Evolutionary conservation across 2,329 filamentous ascomycete genomes (phyloP).

Genomic region (Ophiostoma australiae): DNA sequence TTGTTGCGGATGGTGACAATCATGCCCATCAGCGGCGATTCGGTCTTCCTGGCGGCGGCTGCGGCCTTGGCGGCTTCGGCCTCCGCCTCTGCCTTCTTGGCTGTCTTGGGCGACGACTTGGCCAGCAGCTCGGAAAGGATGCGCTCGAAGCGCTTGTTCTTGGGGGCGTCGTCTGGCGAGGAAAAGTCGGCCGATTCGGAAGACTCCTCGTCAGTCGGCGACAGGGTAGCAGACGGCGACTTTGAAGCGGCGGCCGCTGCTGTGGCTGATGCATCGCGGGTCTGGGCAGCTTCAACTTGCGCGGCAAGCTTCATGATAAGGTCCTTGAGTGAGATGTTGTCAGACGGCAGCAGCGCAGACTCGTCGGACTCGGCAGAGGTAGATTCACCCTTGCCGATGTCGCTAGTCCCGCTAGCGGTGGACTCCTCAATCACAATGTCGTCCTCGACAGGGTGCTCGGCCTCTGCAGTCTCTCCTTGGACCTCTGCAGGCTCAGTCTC

Average conservation of each 20-base stretch:
- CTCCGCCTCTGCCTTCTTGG: background rate
- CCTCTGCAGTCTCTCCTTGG: background rate
- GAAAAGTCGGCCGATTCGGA: background rate
- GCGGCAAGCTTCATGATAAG: constrained; percentile 50
- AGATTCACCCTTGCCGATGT: too few relatives aligned
- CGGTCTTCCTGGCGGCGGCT: constrained; percentile 14
- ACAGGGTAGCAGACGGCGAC: background rate
- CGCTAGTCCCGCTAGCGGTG: background rate
- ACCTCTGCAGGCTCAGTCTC: background rate
- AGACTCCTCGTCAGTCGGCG: background rate
- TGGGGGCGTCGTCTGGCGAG: constrained; percentile 32
- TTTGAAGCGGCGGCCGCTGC: background rate
- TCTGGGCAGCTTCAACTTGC: constrained; percentile 39
- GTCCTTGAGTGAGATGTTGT: constrained; percentile 38
- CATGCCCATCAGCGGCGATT: constrained; percentile 46
- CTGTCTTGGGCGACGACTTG: constrained; percentile 32
- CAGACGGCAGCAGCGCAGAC: background rate
- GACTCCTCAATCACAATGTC: constrained; percentile 4
- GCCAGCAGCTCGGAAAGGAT: constrained; percentile 48
- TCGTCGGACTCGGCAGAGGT: background rate
- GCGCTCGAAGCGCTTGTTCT: constrained; percentile 47
- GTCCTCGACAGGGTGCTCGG: background rate
- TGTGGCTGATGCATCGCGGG: background rate
- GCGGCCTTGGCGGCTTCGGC: constrained; percentile 1
- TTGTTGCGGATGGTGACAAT: constrained; percentile 63